Conservation (phyloP, 805 yeast species). For the Starmerella khaoyaiensis region DNA sequence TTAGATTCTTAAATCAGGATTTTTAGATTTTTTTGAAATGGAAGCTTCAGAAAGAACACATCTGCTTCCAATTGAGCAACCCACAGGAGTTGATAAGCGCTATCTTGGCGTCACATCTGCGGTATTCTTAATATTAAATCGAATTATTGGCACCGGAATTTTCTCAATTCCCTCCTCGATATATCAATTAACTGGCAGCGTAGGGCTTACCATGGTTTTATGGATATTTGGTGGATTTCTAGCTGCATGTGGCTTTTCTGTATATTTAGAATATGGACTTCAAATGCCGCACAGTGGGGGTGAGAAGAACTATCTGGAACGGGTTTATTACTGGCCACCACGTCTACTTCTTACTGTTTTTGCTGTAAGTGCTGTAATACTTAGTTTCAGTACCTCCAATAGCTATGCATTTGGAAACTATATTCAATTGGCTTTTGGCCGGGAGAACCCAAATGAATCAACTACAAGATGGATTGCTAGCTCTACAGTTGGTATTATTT, state of each 20-base stretch:
- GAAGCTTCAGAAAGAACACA: not conserved
- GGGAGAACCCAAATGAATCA: constrained; percentile 27
- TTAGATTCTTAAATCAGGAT: too few relatives aligned
- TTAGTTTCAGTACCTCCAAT: constrained; percentile 52
- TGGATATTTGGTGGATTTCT: constrained; percentile 54
- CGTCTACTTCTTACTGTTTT: constrained; percentile 39
- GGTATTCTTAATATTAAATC: constrained; percentile 40
- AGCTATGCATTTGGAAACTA: constrained; percentile 55
- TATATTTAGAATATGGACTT: constrained; percentile 52
- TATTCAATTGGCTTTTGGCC: constrained; percentile 35
- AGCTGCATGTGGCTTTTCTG: constrained; percentile 42
- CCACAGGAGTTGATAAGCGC: constrained; percentile 3
- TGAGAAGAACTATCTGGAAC: constrained; percentile 52
- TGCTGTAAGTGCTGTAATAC: constrained; percentile 42
- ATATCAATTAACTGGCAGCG: constrained; percentile 43
- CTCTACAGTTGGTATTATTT: constrained; percentile 33
- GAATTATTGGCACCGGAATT: constrained; percentile 66
- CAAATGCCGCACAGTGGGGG: constrained; percentile 57
- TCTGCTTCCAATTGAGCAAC: not conserved
- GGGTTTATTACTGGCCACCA: constrained; percentile 42
- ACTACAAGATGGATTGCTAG: constrained; percentile 35
- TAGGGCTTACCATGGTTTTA: constrained; percentile 42
- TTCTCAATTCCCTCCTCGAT: constrained; percentile 57
- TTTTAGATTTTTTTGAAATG: not conserved
- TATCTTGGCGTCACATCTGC: constrained; percentile 28